Evolutionary conservation across 2,329 filamentous ascomycete species (phyloP).

Genomic region (Blastomyces gilchristii): DNA sequence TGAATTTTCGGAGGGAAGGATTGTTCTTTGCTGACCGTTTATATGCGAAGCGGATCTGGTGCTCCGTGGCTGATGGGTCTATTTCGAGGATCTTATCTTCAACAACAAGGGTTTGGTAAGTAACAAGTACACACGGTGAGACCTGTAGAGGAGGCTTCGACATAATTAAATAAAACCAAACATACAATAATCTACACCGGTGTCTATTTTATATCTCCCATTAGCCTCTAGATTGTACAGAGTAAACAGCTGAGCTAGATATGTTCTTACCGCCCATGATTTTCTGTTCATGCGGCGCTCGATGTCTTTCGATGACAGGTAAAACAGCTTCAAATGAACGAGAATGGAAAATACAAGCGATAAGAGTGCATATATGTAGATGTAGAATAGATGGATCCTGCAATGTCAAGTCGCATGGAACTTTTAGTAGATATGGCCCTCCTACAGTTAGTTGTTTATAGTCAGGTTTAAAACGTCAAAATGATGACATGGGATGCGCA

Average conservation of each 20-base stretch:
- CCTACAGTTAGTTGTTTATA: too few relatives aligned
- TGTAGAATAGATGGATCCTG: too few relatives aligned
- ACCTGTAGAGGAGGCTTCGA: too few relatives aligned
- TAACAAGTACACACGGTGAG: not conserved
- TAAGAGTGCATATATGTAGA: too few relatives aligned
- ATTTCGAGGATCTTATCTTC: constrained; percentile 66
- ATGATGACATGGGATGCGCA: too few relatives aligned
- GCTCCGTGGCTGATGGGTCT: constrained; percentile 59
- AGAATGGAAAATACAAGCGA: too few relatives aligned
- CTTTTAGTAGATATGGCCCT: too few relatives aligned
- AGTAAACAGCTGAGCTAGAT: not conserved
- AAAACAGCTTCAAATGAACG: too few relatives aligned
- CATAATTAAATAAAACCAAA: constrained; percentile 6
- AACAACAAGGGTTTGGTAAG: constrained; percentile 2
- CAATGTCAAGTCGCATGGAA: too few relatives aligned
- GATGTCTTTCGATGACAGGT: too few relatives aligned
- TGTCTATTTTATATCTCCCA: constrained; percentile 15
- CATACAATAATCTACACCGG: constrained; percentile 52
- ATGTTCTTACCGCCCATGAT: not conserved
- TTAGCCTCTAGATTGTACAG: not conserved
- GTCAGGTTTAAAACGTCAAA: too few relatives aligned
- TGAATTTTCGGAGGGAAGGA: too few relatives aligned
- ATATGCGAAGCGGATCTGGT: constrained; percentile 88
- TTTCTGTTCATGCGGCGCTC: not conserved
- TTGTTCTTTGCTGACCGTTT: constrained; percentile 54